Base-by-base conservation (phyloP, 1,139 yeast species). In the Candida buenavistaensis region DNA sequence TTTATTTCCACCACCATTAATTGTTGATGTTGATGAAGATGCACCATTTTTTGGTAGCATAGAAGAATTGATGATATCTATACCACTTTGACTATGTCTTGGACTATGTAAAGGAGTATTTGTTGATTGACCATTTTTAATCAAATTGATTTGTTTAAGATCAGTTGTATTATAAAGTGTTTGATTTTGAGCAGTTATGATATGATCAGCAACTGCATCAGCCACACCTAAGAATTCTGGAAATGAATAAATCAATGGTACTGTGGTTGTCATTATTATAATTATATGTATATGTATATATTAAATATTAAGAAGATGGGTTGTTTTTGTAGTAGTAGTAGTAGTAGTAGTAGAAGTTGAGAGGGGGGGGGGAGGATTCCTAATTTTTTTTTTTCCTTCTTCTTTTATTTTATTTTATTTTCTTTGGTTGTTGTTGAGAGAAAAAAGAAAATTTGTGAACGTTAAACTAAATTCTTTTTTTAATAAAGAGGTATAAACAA, bases 171-270 rank as follows among this genome's bases (percentile, higher is more conserved):
- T 71, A 52, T 72, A 75, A 38, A 85, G 64, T 6, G 88, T 77
- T 51, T 72, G 63, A 53, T 88, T 82, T 62, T 92, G 97, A 10
- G 90, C 84, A 26, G 81, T 72, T 30, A 89, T 77, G 37, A 90
- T 80, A 55, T 87, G 89, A 53, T 87, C 92, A 1, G 96, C 97
- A 27, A 90, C 96, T 15, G 96, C 96, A 39, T 86, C 95, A 3
- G 97, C 96, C 23, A 89, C 97, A 14, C 89, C 95, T 22, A 80
- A 68, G 53, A 88, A 82, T 59, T 84, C 95, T 29, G 90, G 95
- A 57, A 89, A 89, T 32, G 96, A 86, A 68, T 85, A 88, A 36
- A 89, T 83, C 46, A 88, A 81, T 17, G 97, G 97, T 24, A 89
- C 96, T 7, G 95, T 85, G 9, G 96, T 86, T 2, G 96, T 88